Percentiles rank a stretch among this genome's conserved stretches.
phyloP scores from a whole-genome alignment of 2,329 filamentous ascomycete genomes.

The Ophiostoma sp. region DNA sequence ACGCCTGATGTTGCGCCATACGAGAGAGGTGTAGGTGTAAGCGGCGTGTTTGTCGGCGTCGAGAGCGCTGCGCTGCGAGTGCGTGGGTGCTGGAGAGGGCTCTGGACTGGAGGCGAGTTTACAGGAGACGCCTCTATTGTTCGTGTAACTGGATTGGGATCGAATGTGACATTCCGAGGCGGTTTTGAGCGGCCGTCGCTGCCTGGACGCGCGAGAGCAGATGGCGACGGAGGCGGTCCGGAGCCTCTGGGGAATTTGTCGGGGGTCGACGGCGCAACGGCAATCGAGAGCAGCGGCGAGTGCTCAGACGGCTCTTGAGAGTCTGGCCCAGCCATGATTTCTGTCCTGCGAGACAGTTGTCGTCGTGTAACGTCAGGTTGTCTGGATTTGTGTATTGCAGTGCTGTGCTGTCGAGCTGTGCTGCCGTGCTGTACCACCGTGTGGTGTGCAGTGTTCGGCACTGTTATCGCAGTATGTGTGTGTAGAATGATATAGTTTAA shows the following conservation, averaged over 20 bases:
- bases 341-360: neutral
- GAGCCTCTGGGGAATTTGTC: neutral
- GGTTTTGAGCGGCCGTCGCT: conserved; percentile 40
- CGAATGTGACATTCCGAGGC: conserved; percentile 69
- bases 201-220: conserved; percentile 26
- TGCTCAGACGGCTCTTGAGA: conserved; percentile 23
- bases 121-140: conserved; percentile 44
- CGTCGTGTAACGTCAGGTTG: neutral
- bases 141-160: conserved; percentile 60
- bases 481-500: neutral
- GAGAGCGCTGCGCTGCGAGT: conserved; percentile 29
- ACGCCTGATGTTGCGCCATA: conserved; percentile 29
- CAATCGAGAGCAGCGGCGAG: conserved; percentile 30
- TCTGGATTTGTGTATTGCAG: neutral
- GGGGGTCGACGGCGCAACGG: neutral
- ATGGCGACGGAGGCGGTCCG: conserved; percentile 21
- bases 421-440: neutral
- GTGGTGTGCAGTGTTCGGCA: neutral
- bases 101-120: conserved; percentile 18
- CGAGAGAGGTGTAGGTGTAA: conserved; percentile 28
- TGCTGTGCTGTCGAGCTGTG: neutral
- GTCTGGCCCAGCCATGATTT: neutral
- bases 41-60: conserved; percentile 35
- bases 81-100: conserved; percentile 33
- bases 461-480: neutral